Base-by-base conservation (phyloP, 2,329 filamentous ascomycete genomes). In the Rhynchosporium graminicola region DNA sequence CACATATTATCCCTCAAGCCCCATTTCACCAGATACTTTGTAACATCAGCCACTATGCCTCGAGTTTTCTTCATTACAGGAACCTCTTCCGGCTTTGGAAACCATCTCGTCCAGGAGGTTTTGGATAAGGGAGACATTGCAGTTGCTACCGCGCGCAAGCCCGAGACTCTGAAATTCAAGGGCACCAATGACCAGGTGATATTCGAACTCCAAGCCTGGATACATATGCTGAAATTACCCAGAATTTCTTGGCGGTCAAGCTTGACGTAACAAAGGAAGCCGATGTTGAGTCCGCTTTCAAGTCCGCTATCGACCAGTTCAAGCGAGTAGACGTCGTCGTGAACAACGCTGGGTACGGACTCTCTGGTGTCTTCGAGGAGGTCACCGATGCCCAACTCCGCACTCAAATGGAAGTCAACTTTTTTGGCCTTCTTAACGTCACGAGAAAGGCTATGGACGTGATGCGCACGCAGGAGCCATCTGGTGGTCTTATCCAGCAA, bases 391-490 rank as follows among this genome's bases (percentile, higher is more conserved):
- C 9, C 20, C 55, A 57, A 2, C 45, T 57, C n/a, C 55, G 43
- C 31, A 48, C 13, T 9, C 56, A 48, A 26, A 55, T 62, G 48
- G 60, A 62, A 29, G 51, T 57, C 13, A 59, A 59, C 40, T 62
- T 62, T 33, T 62, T 52, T n/a, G 60, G 60, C 4, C 38, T 46
- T 12, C 40, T 59, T 3, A 20, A 59, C 15, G 55, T 62, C 5
- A 59, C 60, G 26, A 54, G 46, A 54, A 28, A 59, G n/a, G 48
- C 60, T 13, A 54, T 62, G 47, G 47, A 33, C 2, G 40, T 51
- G 9, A 54, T 62, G 40, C 29, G 60, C 6, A 29, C 28, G 8
- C 55, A 46, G 10, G 59, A 36, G n/a, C 52, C 38, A 5, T 33
- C 38, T 10, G 54, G 60, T 10, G 60, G 60, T 3, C 20, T 62